Percentiles rank a stretch among this genome's conserved stretches.
Evolutionary conservation across 306 rosid species (phyloP).

Genomic region (Vigna angularis): DNA sequence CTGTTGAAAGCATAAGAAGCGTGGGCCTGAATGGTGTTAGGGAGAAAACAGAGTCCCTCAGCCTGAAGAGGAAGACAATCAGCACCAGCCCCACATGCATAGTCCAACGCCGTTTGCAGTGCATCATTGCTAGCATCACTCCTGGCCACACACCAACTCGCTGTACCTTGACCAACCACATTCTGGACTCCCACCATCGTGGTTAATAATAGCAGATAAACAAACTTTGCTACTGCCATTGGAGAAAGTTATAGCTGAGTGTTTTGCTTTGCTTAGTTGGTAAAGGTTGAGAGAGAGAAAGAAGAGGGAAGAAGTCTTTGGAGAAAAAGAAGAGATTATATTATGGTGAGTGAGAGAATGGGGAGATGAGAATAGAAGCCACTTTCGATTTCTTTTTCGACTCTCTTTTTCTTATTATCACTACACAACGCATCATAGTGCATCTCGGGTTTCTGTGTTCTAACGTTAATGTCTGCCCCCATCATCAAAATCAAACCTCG

Average conservation of each 20-base stretch:
- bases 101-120: conserved; percentile 78
- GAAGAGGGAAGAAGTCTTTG: not conserved
- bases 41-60: conserved; percentile 78
- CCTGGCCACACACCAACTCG: conserved; percentile 80
- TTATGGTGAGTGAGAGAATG: conserved; percentile 7
- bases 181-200: not conserved
- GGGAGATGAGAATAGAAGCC: conserved; percentile 7
- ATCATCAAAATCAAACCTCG: not conserved
- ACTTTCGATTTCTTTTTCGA: conserved; percentile 42
- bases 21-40: conserved; percentile 91
- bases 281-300: conserved; percentile 54
- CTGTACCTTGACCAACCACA: conserved; percentile 36
- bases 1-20: conserved; percentile 94
- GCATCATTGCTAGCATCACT: conserved; percentile 67
- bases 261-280: conserved; percentile 53
- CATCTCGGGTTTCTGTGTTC: not conserved
- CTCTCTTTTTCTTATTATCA: conserved; percentile 20
- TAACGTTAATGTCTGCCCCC: conserved; percentile 21
- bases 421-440: too few species aligned
- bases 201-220: conserved; percentile 1
- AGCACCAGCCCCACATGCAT: conserved; percentile 79
- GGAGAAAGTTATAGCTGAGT: conserved; percentile 46
- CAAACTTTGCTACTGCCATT: conserved; percentile 55
- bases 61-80: conserved; percentile 73
- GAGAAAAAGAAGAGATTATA: conserved; percentile 39